Evolutionary conservation across 805 yeast genomes (phyloP), one percentile per base, ranked within the genome.

Genomic region (Spathaspora sp.): DNA sequence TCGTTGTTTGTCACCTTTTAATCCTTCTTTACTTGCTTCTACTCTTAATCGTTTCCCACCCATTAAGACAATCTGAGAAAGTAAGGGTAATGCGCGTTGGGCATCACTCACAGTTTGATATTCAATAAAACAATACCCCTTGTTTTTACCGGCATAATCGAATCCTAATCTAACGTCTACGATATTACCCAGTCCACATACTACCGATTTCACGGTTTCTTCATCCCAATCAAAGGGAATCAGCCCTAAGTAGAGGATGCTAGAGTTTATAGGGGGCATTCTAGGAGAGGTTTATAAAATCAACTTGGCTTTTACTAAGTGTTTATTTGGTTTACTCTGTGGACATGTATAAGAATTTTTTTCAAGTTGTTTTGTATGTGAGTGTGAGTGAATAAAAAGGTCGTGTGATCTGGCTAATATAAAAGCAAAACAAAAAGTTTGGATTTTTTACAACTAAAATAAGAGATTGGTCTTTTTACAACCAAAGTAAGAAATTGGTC

Each of bases 151-250:
- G 10, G 78, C 78, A 60, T 75, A 73, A 61, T 82, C 82, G 75
- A 73, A 76, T 68, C 85, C 76, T 66, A 85, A 65, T 57, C 89
- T 76, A 8, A 86, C 85, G 55, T 84, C 89, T 14, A 83, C 82
- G 23, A 87, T 80, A 2, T 80, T 79, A 1, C 94, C 94, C 9
- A 87, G 76, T 1, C 92, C 92, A 49, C 87, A 83, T 20, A 86
- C 84, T 10, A 87, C 75, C 7, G 77, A 80, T 49, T 82, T 79
- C 35, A 87, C 72, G 14, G 77, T 80, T 48, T 80, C 80, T 51
- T 80, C 84, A 55, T 77, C 83, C 94, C 94, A 87, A 54, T 83
- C 85, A 56, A 78, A 78, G 0, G 94, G 94, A 26, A 87, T 69
- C 57, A 78, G 80, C 14, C 89, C 89, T 12, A 84, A 57, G 57